Conservation (phyloP, 441 rosid species). For the Codiaeum variegatum region DNA sequence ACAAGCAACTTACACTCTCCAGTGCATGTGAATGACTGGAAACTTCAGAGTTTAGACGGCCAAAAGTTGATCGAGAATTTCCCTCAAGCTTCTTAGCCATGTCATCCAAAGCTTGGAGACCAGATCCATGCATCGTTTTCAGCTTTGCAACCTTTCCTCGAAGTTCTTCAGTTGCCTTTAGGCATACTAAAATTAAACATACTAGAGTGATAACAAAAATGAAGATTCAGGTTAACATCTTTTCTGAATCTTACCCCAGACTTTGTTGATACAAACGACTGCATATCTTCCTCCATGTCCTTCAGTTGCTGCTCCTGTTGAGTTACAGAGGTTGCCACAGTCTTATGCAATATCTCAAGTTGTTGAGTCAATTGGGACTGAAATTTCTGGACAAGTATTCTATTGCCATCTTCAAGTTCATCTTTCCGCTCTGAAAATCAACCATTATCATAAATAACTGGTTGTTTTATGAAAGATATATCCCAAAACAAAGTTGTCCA, state of each 20-base stretch:
- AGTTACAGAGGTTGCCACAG: conserved; percentile 75
- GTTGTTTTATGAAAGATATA: conserved; percentile 36
- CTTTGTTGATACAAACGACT: conserved; percentile 81
- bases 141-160: conserved; percentile 63
- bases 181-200: conserved; percentile 21
- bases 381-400: conserved; percentile 66
- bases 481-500: conserved; percentile 14
- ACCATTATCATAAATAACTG: conserved; percentile 19
- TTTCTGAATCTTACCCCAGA: conserved; percentile 48
- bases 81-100: conserved; percentile 69
- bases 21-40: conserved; percentile 73
- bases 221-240: not conserved
- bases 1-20: conserved; percentile 58
- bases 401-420: conserved; percentile 86
- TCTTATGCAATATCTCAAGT: conserved; percentile 77
- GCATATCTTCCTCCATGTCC: conserved; percentile 91
- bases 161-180: conserved; percentile 80
- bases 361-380: conserved; percentile 72
- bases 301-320: conserved; percentile 85
- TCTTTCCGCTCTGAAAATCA: conserved; percentile 79
- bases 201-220: conserved; percentile 8
- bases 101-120: conserved; percentile 66
- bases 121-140: conserved; percentile 61
- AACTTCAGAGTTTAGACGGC: conserved; percentile 74
- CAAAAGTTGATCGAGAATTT: conserved; percentile 66